Percentiles rank a stretch among this genome's conserved stretches.
Conservation (phyloP, 148 eudicot species). For the Diospyros lotus region DNA sequence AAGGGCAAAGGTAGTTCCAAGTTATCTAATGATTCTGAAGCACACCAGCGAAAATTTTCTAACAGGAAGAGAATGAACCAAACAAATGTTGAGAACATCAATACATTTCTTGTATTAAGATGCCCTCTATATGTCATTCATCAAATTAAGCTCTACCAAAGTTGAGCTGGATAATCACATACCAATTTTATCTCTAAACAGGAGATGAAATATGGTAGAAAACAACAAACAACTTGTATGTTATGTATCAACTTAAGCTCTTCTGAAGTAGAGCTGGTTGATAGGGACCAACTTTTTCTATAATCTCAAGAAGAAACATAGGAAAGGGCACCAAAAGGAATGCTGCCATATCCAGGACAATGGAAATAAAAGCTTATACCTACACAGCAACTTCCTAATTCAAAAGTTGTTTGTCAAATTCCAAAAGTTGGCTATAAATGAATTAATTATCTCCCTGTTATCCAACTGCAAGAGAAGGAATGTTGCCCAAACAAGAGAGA, state of each 20-base stretch:
- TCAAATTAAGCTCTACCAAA: not conserved
- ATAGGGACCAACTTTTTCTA: too few species aligned
- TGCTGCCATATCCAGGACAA: not conserved
- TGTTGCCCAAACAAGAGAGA: not conserved
- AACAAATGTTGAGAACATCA: not conserved
- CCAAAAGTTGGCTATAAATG: not conserved
- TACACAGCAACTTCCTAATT: conserved; percentile 7
- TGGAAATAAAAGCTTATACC: not conserved
- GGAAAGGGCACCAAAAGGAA: not conserved
- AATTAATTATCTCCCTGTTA: not conserved
- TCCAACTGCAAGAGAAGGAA: not conserved
- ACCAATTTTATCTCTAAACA: too few species aligned
- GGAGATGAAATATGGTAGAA: too few species aligned
- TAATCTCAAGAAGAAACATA: not conserved
- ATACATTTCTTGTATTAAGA: not conserved
- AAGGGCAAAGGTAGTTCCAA: too few species aligned
- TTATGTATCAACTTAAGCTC: too few species aligned
- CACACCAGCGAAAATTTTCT: not conserved
- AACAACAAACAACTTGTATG: too few species aligned
- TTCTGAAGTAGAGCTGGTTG: too few species aligned
- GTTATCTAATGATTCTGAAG: not conserved
- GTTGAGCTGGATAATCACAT: not conserved
- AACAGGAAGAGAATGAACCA: not conserved
- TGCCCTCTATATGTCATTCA: not conserved
- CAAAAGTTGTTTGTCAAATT: not conserved